Evolutionary conservation across 495 filamentous ascomycete species (phyloP), one percentile per base, ranked within the genome.

Genomic region (Penicillium cinerascens): DNA sequence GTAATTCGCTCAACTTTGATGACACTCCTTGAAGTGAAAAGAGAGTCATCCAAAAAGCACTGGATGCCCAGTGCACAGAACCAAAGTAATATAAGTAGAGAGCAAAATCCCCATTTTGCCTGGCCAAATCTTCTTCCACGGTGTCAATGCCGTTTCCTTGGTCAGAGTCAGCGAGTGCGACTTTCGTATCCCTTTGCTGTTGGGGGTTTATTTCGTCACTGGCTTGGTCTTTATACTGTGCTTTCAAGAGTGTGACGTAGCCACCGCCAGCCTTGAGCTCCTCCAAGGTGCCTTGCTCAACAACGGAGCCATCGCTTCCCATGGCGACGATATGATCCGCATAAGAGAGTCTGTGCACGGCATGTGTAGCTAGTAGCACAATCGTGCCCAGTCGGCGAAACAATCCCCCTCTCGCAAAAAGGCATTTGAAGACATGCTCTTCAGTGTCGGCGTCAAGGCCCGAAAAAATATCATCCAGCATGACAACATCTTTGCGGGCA

Each of bases 381-480:
- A 56, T 65, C 2, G 56, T 44, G 3, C 35, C 35, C 6, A 43
- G 18, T n/a, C 29, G 16, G 7, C 47, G 39, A 11, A 54, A 17
- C 6, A 61, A 11, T 25, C 60, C 52, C 26, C 37, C 7, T 0
- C 27, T 36, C 4, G 47, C 64, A 25, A 81, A 74, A 3, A 81
- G 58, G 8, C 61, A 58, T 0, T 65, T 59, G 37, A 77, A 78
- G 1, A 82, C 66, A 2, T 64, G 59, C 9, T 73, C 64, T 52
- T 76, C 75, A 3, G 78, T 80, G 17, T 67, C 59, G 0, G 66
- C 61, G 50, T 82, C 78, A 5, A 80, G 58, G 0, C 67, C 76
- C 29, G 65, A 76, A 23, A 82, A 70, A 6, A 75, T 57, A 56
- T 82, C 74, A 49, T 78, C 76, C 6, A 79, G 51, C 3, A 80